Evolutionary conservation across 2,329 filamentous ascomycete genomes (phyloP).

Genomic region (Hypoxylon rubiginosum): DNA sequence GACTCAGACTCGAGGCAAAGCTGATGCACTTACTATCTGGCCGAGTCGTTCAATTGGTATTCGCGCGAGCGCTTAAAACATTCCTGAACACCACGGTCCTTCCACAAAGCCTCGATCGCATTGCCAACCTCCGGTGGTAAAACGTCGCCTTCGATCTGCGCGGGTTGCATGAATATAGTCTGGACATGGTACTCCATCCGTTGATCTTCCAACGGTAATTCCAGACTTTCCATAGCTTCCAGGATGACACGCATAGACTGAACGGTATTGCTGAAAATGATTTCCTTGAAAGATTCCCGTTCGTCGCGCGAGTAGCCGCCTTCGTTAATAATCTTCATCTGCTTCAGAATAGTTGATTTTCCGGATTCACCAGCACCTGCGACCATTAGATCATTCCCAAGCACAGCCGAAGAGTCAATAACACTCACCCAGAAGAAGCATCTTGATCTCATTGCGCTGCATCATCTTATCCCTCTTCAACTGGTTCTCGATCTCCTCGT

Average conservation of each 20-base stretch:
- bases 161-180: conserved; percentile 98
- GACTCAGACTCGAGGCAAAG: conserved; percentile 4
- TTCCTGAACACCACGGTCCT: conserved; percentile 90
- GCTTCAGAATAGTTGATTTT: conserved; percentile 94
- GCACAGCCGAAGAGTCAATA: neutral
- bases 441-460: conserved; percentile 99
- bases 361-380: conserved; percentile 96
- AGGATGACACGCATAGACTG: conserved; percentile 78
- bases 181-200: conserved; percentile 97
- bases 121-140: conserved; percentile 94
- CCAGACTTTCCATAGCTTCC: conserved; percentile 77
- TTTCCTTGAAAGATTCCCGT: conserved; percentile 77
- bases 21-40: conserved; percentile 83
- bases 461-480: conserved; percentile 98
- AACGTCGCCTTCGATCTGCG: conserved; percentile 95
- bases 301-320: conserved; percentile 96
- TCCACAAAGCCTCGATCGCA: conserved; percentile 93
- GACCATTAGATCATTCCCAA: conserved; percentile 44
- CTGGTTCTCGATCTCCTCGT: conserved; percentile 99
- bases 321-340: conserved; percentile 99
- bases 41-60: conserved; percentile 96
- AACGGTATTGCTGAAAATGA: conserved; percentile 78
- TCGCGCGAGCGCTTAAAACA: conserved; percentile 96
- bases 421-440: conserved; percentile 92
- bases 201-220: conserved; percentile 88